These are phyloP conservation scores for Purpureocillium takamizusanense DNA, from an alignment of 2,329 filamentous ascomycete species.

Conservation along the genomic window DNA sequence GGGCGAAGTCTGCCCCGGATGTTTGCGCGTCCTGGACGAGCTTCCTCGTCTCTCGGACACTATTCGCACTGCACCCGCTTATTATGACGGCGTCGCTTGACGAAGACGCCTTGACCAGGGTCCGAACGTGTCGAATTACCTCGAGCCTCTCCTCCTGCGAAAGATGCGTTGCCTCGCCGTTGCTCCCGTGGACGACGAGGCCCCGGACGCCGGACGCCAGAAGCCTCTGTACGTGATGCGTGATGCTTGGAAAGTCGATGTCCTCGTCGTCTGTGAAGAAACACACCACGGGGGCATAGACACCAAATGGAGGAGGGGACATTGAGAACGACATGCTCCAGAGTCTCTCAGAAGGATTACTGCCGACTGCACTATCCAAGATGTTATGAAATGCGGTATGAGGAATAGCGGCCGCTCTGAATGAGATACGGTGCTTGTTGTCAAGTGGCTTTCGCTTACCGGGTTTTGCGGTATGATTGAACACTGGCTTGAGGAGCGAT, in stretches of 20 bases:
- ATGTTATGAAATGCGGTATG: too few species aligned
- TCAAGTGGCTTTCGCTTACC: too few species aligned
- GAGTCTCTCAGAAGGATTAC: too few species aligned
- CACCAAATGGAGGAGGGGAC: constrained; percentile 13
- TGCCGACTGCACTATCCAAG: too few species aligned
- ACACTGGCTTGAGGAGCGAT: too few species aligned
- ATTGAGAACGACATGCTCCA: too few species aligned
- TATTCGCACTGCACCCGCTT: constrained; percentile 68
- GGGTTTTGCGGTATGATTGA: too few species aligned
- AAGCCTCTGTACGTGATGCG: constrained; percentile 23
- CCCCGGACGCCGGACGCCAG: constrained; percentile 65
- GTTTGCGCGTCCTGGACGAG: constrained; percentile 61
- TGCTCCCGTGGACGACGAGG: constrained; percentile 72
- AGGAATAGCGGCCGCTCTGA: too few species aligned
- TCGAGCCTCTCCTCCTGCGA: constrained; percentile 60
- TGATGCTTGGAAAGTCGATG: constrained; percentile 19
- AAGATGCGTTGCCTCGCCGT: constrained; percentile 76
- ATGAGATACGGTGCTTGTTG: too few species aligned
- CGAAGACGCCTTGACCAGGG: constrained; percentile 2
- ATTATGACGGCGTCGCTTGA: constrained; percentile 37
- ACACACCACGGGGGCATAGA: constrained; percentile 27
- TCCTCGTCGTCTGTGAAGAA: constrained; percentile 27
- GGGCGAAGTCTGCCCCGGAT: constrained; percentile 65
- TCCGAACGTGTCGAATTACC: constrained; percentile 52
- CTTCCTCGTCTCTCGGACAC: constrained; percentile 64